Evolutionary conservation across 1,139 yeast species (phyloP).

Genomic region (Diutina neorugosa): DNA sequence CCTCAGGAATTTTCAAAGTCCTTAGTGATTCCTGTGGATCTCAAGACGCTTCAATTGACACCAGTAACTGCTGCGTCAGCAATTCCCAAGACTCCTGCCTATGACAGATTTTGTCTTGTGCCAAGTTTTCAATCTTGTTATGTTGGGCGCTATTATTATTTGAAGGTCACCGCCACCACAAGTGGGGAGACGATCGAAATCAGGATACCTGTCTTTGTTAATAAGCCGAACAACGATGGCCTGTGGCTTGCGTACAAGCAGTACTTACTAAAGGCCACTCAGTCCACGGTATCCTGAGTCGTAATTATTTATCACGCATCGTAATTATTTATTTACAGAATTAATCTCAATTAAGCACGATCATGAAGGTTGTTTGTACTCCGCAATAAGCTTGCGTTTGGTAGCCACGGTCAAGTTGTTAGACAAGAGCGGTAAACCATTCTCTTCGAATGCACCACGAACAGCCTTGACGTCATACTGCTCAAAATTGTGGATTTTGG

Average conservation of each 20-base stretch:
- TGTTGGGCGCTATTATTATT: constrained; percentile 16
- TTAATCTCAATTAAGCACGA: not conserved
- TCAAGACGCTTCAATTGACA: not conserved
- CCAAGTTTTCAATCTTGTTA: constrained; percentile 19
- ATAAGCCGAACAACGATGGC: not conserved
- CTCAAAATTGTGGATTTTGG: not conserved
- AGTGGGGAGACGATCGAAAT: not conserved
- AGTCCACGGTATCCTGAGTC: not conserved
- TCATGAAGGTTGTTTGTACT: not conserved
- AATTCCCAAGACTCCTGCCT: not conserved
- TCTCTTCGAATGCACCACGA: constrained; percentile 2
- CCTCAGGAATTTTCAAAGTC: not conserved
- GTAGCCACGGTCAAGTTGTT: not conserved
- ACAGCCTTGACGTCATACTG: not conserved
- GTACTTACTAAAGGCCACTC: not conserved
- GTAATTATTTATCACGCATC: not conserved
- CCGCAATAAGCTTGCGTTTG: not conserved
- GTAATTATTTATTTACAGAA: not conserved
- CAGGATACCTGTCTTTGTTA: not conserved
- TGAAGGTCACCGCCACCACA: constrained; percentile 7
- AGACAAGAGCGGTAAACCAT: not conserved
- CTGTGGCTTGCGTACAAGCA: not conserved
- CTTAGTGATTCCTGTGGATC: not conserved
- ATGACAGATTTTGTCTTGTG: constrained; percentile 10
- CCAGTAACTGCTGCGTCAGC: not conserved